phyloP scores from a whole-genome alignment of 2,329 filamentous ascomycete genomes.

The Periglandula ipomoeae region DNA sequence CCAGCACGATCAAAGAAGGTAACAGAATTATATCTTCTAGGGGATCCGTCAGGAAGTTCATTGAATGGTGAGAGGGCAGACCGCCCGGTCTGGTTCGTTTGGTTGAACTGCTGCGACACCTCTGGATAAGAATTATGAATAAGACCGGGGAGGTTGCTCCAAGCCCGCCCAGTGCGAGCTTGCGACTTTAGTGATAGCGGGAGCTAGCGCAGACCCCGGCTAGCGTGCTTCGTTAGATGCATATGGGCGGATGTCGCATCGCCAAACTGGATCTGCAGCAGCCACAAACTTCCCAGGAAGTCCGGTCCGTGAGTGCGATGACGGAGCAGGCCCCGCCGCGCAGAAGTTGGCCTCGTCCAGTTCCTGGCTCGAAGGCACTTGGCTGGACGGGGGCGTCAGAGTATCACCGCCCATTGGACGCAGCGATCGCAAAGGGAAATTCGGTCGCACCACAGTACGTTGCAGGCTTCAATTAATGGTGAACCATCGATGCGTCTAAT shows the following conservation, averaged over 20 bases:
- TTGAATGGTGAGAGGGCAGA: too few relatives aligned
- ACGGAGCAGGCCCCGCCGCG: too few relatives aligned
- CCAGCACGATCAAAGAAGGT: too few relatives aligned
- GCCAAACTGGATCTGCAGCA: constrained; percentile 2
- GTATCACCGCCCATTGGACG: neutral
- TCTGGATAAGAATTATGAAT: too few relatives aligned
- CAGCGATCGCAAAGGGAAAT: neutral
- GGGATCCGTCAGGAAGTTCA: too few relatives aligned
- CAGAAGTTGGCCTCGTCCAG: too few relatives aligned
- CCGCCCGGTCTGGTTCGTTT: too few relatives aligned
- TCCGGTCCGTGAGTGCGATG: neutral
- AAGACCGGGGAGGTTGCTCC: too few relatives aligned
- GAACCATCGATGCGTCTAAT: neutral
- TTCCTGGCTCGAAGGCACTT: neutral
- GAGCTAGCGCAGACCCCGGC: constrained; percentile 20
- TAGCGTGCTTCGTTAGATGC: constrained; percentile 21
- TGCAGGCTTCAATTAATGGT: too few relatives aligned
- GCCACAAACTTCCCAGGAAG: neutral
- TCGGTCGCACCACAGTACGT: neutral
- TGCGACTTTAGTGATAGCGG: constrained; percentile 14
- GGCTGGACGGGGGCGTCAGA: neutral
- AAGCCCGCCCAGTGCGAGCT: too few relatives aligned
- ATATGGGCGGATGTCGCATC: constrained; percentile 11
- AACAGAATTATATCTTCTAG: too few relatives aligned
- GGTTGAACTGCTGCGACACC: too few relatives aligned